These are phyloP conservation scores for Diplocarpon rosae DNA, from an alignment of 2,329 filamentous ascomycete species.

Conservation along the genomic window DNA sequence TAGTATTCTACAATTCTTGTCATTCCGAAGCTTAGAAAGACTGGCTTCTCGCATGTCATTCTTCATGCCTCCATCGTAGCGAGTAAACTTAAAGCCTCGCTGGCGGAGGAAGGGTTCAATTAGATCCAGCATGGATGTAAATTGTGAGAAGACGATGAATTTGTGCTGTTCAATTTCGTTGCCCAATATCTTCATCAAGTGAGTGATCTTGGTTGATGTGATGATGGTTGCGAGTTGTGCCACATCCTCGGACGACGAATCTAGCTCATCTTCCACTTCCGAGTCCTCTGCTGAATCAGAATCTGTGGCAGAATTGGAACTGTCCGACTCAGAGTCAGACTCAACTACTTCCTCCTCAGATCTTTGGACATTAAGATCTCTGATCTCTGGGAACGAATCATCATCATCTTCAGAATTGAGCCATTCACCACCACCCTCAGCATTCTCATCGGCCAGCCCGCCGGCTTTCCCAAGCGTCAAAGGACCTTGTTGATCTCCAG, in stretches of 20 bases:
- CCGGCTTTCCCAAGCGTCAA: constrained; percentile 64
- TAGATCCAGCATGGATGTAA: constrained; percentile 95
- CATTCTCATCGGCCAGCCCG: constrained; percentile 79
- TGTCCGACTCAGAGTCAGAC: constrained; percentile 26
- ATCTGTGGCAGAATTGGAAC: constrained; percentile 17
- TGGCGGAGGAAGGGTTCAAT: constrained; percentile 81
- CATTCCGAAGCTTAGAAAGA: constrained; percentile 62
- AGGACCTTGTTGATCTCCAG: constrained; percentile 50
- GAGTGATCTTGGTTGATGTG: constrained; percentile 83
- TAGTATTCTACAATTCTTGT: constrained; percentile 66
- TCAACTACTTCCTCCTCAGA: constrained; percentile 18
- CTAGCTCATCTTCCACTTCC: constrained; percentile 26
- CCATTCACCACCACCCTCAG: constrained; percentile 75
- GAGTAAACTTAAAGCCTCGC: constrained; percentile 65
- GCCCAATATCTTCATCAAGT: constrained; percentile 70
- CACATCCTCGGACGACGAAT: constrained; percentile 30
- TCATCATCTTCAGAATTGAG: constrained; percentile 53
- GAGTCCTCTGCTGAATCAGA: constrained; percentile 27
- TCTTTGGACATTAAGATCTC: constrained; percentile 18
- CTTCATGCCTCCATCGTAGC: constrained; percentile 91
- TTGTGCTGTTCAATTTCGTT: constrained; percentile 76
- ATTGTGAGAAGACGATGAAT: constrained; percentile 97
- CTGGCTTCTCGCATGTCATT: constrained; percentile 88
- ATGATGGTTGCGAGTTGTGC: constrained; percentile 40
- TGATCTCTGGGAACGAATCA: constrained; percentile 31